These are phyloP conservation scores for Pilatotrama ljubarskyi DNA, from an alignment of 768 basidiomycete species.

Conservation along the genomic window DNA sequence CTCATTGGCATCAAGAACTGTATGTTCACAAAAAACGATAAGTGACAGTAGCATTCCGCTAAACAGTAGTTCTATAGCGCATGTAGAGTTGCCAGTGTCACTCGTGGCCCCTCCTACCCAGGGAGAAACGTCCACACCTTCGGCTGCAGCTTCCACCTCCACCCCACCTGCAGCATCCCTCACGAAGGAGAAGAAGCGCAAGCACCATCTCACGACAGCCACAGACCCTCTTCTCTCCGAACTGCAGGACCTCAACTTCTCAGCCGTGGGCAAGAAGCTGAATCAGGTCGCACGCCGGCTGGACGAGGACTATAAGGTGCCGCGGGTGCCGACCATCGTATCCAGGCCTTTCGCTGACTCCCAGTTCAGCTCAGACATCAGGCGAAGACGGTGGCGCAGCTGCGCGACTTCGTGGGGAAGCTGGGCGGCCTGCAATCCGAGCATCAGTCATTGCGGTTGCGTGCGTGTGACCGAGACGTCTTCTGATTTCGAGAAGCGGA, in stretches of 20 bases:
- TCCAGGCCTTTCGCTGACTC: neutral
- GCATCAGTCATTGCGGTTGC: constrained; percentile 84
- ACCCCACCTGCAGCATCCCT: constrained; percentile 47
- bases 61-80: constrained; percentile 46
- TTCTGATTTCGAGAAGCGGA: neutral
- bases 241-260: constrained; percentile 90
- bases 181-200: constrained; percentile 83
- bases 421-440: constrained; percentile 91
- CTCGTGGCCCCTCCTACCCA: constrained; percentile 57
- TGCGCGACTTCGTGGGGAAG: constrained; percentile 94
- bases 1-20: constrained; percentile 88
- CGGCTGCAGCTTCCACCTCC: constrained; percentile 38
- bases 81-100: constrained; percentile 77
- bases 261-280: constrained; percentile 78
- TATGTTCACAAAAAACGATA: constrained; percentile 48
- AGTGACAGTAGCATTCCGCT: neutral
- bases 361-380: constrained; percentile 68
- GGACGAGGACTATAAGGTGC: constrained; percentile 90
- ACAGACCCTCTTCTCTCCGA: constrained; percentile 83
- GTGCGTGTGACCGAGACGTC: constrained; percentile 50
- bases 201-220: constrained; percentile 75
- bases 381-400: constrained; percentile 87
- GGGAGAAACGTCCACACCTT: constrained; percentile 31
- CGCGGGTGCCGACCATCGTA: constrained; percentile 7
- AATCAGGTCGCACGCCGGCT: constrained; percentile 81